A percentile compares a stretch with the other conserved stretches of the same genome.
Conservation (phyloP, 2,329 filamentous ascomycete species). For the Colletotrichum siamense region DNA sequence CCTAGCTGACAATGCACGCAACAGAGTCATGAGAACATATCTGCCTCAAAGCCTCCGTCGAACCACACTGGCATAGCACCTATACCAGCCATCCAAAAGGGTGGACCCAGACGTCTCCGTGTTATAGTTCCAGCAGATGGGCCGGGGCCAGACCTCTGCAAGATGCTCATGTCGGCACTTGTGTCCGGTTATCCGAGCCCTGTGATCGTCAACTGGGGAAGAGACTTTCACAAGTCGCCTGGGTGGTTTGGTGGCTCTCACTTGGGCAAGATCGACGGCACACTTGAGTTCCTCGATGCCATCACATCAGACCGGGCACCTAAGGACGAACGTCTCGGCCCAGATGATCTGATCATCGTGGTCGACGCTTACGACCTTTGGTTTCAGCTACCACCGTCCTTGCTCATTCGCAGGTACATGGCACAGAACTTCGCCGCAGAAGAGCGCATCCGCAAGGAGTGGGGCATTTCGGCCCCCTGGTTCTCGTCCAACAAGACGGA, state of each 20-base stretch:
- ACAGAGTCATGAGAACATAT: neutral
- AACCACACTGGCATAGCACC: neutral
- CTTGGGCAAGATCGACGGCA: constrained; percentile 31
- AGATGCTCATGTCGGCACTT: constrained; percentile 33
- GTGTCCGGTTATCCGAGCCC: constrained; percentile 33
- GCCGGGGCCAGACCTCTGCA: constrained; percentile 31
- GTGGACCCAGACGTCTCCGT: constrained; percentile 23
- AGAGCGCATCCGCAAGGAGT: constrained; percentile 29
- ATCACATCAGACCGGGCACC: constrained; percentile 7
- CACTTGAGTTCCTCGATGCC: constrained; percentile 29
- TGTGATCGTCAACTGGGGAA: constrained; percentile 32
- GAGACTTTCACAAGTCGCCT: constrained; percentile 19
- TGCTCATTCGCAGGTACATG: constrained; percentile 39
- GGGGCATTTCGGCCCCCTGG: constrained; percentile 16
- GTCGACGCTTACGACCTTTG: constrained; percentile 44
- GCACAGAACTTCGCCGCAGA: constrained; percentile 38
- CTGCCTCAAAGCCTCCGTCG: neutral
- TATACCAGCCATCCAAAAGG: neutral
- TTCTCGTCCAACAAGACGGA: neutral
- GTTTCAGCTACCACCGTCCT: constrained; percentile 43
- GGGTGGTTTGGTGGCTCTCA: constrained; percentile 29
- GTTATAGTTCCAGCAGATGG: constrained; percentile 32
- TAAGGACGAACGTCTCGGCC: constrained; percentile 10
- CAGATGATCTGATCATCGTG: constrained; percentile 38
- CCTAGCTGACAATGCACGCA: neutral